Evolutionary conservation across 257 asterid genomes (phyloP).

Genomic region (Solanum neorickii): DNA sequence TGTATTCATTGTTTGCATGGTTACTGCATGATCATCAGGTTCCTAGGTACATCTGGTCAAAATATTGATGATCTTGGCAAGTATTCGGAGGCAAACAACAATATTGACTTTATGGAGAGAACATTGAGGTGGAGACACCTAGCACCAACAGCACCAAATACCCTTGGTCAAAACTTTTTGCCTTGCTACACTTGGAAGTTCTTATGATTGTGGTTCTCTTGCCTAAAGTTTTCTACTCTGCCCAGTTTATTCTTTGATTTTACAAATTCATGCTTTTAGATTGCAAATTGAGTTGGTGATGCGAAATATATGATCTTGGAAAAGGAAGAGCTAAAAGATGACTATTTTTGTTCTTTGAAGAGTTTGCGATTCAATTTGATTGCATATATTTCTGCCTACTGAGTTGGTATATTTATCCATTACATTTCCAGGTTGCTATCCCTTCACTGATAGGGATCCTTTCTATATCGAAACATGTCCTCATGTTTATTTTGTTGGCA

Average conservation of each 20-base stretch:
- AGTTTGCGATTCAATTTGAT: neutral
- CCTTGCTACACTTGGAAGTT: neutral
- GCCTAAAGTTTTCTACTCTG: neutral
- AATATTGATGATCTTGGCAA: conserved; percentile 80
- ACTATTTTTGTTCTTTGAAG: neutral
- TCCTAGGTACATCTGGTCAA: conserved; percentile 96
- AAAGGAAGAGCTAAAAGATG: neutral
- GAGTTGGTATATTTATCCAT: neutral
- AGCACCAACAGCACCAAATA: conserved; percentile 95
- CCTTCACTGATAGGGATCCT: conserved; percentile 92
- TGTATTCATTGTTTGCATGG: neutral
- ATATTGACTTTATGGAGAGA: conserved; percentile 76
- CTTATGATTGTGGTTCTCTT: neutral
- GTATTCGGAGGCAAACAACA: conserved; percentile 63
- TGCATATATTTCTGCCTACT: neutral
- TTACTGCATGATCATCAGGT: conserved; percentile 33
- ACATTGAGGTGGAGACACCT: conserved; percentile 94
- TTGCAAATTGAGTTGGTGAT: neutral
- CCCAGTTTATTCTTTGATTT: neutral
- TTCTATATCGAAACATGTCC: conserved; percentile 87
- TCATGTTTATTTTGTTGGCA: conserved; percentile 85
- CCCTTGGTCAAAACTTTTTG: conserved; percentile 53
- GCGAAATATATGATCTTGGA: neutral
- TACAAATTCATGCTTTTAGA: neutral
- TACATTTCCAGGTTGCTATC: conserved; percentile 72